Evolutionary conservation across 129 eudicot species (phyloP).

Genomic region (Lonicera japonica): DNA sequence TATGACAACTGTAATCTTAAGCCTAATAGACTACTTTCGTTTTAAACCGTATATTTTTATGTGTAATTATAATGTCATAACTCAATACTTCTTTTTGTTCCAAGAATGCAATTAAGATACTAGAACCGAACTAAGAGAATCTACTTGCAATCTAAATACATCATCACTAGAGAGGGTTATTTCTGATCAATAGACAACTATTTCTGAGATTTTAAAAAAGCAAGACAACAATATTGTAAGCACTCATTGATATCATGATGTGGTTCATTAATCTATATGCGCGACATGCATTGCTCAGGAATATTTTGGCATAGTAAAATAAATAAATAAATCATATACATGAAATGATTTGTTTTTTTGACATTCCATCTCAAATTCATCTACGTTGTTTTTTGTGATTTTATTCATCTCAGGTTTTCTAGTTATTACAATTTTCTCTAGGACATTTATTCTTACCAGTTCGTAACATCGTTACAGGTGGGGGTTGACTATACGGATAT

Average conservation of each 20-base stretch:
- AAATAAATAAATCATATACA: too few relatives aligned
- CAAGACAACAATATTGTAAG: conserved; percentile 35
- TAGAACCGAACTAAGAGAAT: conserved; percentile 58
- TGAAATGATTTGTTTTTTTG: too few relatives aligned
- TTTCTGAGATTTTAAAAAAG: conserved; percentile 10
- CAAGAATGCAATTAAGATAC: conserved; percentile 94
- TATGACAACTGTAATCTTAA: too few relatives aligned
- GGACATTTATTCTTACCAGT: conserved; percentile 11
- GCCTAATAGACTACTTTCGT: too few relatives aligned
- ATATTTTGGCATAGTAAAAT: too few relatives aligned
- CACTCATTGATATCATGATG: not conserved
- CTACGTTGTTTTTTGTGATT: too few relatives aligned
- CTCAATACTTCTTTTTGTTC: conserved; percentile 12
- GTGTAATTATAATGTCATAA: not conserved
- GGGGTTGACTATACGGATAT: conserved; percentile 87
- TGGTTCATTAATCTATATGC: not conserved
- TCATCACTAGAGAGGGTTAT: conserved; percentile 23
- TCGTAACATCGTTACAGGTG: conserved; percentile 42
- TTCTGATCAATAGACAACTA: conserved; percentile 23
- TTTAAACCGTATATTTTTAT: too few relatives aligned
- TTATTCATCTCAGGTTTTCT: too few relatives aligned
- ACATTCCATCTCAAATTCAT: too few relatives aligned
- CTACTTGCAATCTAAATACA: conserved; percentile 24
- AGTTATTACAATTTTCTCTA: not conserved
- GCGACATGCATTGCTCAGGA: not conserved